Conservation (phyloP, 2,329 filamentous ascomycete species). For the Pseudogymnoascus sp. region DNA sequence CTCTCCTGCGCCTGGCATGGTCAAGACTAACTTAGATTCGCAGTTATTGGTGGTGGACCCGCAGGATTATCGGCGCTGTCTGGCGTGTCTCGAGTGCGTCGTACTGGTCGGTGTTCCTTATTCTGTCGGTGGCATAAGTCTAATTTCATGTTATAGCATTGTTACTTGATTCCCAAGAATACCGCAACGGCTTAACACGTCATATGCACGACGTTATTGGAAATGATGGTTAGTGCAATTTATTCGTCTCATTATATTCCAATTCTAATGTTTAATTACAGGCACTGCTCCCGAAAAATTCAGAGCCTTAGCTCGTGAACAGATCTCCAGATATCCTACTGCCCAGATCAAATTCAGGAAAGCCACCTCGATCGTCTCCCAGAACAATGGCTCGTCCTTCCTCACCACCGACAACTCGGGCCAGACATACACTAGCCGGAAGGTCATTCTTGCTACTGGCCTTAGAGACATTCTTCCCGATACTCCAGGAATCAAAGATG, state of each 20-base stretch:
- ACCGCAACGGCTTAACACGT: slow-evolving; percentile 34
- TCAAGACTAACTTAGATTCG: no score
- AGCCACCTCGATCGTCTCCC: slow-evolving; percentile 33
- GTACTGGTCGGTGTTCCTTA: slow-evolving; percentile 20
- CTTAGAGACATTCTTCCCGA: slow-evolving; percentile 43
- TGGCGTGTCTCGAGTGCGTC: slow-evolving; percentile 31
- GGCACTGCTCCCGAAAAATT: slow-evolving; percentile 28
- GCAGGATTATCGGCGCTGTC: slow-evolving; percentile 36
- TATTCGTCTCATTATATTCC: background rate
- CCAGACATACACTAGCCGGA: slow-evolving; percentile 38
- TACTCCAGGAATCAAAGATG: slow-evolving; percentile 46
- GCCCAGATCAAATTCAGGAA: slow-evolving; percentile 45
- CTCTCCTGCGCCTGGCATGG: no score
- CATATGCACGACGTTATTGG: slow-evolving; percentile 41
- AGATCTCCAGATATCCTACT: slow-evolving; percentile 45
- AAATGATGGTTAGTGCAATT: slow-evolving; percentile 23
- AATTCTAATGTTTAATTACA: slow-evolving; percentile 21
- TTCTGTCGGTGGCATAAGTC: no score
- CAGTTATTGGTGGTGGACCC: slow-evolving; percentile 34
- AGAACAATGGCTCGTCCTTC: slow-evolving; percentile 39
- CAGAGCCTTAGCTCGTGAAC: slow-evolving; percentile 31
- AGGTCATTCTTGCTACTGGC: slow-evolving; percentile 49
- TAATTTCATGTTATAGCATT: slow-evolving; percentile 18
- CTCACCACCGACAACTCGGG: slow-evolving; percentile 32
- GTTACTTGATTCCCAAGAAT: slow-evolving; percentile 36